These are phyloP conservation scores for Aspergillus japonicus DNA, from an alignment of 2,329 filamentous ascomycete genomes.

Conservation along the genomic window DNA sequence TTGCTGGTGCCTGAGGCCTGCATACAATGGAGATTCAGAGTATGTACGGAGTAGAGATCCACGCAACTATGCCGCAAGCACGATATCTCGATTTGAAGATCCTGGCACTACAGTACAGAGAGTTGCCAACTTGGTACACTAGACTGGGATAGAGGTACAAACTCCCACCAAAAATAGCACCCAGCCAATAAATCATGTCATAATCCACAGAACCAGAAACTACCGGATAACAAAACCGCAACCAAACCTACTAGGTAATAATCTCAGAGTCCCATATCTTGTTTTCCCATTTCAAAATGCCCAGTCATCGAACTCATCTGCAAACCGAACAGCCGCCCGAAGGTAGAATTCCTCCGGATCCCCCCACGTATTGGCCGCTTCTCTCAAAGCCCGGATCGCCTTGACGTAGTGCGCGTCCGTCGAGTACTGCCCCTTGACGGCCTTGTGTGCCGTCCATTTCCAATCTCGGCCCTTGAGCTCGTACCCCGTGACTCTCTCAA, in stretches of 20 bases:
- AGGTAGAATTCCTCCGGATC: constrained; percentile 48
- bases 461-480: constrained; percentile 68
- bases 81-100: no score
- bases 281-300: background rate
- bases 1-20: background rate
- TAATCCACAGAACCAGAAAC: no score
- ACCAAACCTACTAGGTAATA: background rate
- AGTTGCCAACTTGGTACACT: no score
- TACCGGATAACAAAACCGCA: background rate
- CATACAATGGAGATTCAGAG: no score
- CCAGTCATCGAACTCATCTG: constrained; percentile 63
- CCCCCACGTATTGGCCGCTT: constrained; percentile 41
- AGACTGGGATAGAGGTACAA: no score
- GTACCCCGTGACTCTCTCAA: constrained; percentile 60
- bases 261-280: background rate
- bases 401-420: constrained; percentile 85
- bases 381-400: constrained; percentile 61
- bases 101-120: no score
- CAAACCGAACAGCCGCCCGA: constrained; percentile 52
- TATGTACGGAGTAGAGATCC: no score
- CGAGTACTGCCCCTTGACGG: constrained; percentile 64
- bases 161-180: no score
- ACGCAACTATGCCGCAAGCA: no score
- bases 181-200: no score
- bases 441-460: constrained; percentile 72